Percentiles rank a stretch among this genome's conserved stretches.
These are phyloP conservation scores for Phialophora chinensis DNA, from an alignment of 2,329 filamentous ascomycete genomes.

Conservation along the genomic window DNA sequence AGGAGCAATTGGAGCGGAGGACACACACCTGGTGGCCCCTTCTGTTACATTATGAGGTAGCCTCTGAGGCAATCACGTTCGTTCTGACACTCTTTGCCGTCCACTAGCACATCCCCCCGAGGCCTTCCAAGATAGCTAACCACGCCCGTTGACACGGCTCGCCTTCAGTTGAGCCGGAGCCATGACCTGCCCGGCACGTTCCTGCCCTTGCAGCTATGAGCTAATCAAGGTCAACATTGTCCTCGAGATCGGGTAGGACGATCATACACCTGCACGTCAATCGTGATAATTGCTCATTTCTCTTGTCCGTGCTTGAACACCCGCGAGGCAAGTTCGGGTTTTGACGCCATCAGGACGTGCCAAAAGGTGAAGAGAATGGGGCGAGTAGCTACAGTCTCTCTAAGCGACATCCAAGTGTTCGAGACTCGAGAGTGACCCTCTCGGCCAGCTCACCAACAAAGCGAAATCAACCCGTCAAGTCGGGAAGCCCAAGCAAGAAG, in stretches of 20 bases:
- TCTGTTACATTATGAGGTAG: conserved; percentile 14
- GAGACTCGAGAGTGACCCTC: neutral
- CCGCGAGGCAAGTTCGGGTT: neutral
- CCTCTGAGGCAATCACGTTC: conserved; percentile 2
- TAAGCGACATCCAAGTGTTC: neutral
- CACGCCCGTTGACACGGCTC: neutral
- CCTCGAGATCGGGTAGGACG: neutral
- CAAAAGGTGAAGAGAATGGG: neutral
- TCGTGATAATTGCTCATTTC: neutral
- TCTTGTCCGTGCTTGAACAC: neutral
- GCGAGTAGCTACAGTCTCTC: neutral
- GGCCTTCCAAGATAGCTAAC: neutral
- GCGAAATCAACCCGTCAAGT: neutral
- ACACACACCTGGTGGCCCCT: neutral
- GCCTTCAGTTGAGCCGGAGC: neutral
- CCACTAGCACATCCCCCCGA: neutral
- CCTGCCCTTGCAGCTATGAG: neutral
- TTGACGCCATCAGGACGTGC: neutral
- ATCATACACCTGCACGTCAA: neutral
- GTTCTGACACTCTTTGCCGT: neutral
- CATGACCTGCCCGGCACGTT: neutral
- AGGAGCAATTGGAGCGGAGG: neutral
- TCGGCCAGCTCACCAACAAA: neutral
- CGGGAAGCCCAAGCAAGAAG: neutral
- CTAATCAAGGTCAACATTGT: neutral